These are phyloP conservation scores for Kodamaea ohmeri DNA, from an alignment of 1,139 yeast species.

Conservation along the genomic window DNA sequence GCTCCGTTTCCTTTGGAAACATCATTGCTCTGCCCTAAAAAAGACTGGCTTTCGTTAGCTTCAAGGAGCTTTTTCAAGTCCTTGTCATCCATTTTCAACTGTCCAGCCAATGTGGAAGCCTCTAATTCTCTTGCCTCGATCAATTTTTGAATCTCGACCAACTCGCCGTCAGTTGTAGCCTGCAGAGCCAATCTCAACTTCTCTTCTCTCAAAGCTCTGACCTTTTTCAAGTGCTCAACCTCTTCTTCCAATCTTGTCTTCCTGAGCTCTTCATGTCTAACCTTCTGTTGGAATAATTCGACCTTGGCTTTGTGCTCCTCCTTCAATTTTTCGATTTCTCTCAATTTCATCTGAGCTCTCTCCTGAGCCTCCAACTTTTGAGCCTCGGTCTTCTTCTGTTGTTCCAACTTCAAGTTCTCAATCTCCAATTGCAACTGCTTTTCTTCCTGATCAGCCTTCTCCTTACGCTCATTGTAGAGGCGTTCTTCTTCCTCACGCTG, in stretches of 20 bases:
- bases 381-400: constrained; percentile 23
- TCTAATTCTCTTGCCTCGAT: constrained; percentile 38
- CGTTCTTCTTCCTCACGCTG: constrained; percentile 31
- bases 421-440: constrained; percentile 29
- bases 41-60: constrained; percentile 18
- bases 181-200: constrained; percentile 33
- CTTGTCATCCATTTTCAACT: constrained; percentile 33
- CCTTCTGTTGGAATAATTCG: constrained; percentile 29
- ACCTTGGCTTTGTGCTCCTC: constrained; percentile 34
- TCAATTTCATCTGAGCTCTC: constrained; percentile 33
- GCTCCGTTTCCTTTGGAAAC: constrained; percentile 12
- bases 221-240: constrained; percentile 39
- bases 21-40: constrained; percentile 28
- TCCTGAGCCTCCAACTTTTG: constrained; percentile 33
- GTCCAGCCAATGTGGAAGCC: constrained; percentile 33
- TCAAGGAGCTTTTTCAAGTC: constrained; percentile 20
- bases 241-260: constrained; percentile 36
- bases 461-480: constrained; percentile 26
- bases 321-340: constrained; percentile 35
- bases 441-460: constrained; percentile 19
- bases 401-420: constrained; percentile 28
- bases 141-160: constrained; percentile 33
- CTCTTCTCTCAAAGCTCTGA: constrained; percentile 39
- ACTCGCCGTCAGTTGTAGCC: constrained; percentile 23
- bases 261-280: constrained; percentile 38